Evolutionary conservation across 495 filamentous ascomycete genomes (phyloP).

Genomic region (Aspergillus incahuasiensis): DNA sequence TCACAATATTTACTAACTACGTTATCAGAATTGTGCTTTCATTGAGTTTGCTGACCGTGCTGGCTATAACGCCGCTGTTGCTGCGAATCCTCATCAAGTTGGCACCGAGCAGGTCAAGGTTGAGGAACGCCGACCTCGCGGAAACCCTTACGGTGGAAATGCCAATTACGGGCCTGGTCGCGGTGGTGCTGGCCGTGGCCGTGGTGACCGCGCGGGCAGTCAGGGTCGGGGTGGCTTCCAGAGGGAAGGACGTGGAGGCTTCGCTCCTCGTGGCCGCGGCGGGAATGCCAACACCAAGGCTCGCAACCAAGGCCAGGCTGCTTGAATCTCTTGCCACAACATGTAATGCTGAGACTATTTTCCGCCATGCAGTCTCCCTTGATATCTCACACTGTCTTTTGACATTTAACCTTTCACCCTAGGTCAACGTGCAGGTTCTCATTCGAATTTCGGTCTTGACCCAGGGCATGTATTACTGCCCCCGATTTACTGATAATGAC

Average conservation of each 20-base stretch:
- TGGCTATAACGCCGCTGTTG: constrained; percentile 74
- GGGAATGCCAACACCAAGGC: constrained; percentile 45
- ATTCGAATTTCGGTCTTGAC: constrained; percentile 16
- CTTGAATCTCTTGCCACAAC: constrained; percentile 28
- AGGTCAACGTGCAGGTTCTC: constrained; percentile 6
- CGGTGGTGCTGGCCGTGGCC: constrained; percentile 56
- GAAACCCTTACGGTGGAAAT: constrained; percentile 57
- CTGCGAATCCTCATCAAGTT: constrained; percentile 80
- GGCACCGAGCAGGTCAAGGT: constrained; percentile 75
- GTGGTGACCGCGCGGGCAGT: constrained; percentile 62
- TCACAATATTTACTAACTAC: neutral
- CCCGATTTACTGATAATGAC: constrained; percentile 43
- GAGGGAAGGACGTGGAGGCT: constrained; percentile 58
- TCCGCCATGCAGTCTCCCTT: constrained; percentile 7
- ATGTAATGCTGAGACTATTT: constrained; percentile 2
- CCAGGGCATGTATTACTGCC: constrained; percentile 44
- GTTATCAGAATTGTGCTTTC: constrained; percentile 83
- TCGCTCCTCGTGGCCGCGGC: constrained; percentile 50
- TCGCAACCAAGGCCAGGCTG: constrained; percentile 47
- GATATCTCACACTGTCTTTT: constrained; percentile 8
- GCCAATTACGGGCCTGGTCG: constrained; percentile 56
- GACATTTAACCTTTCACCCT: constrained; percentile 21
- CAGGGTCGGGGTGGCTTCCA: constrained; percentile 65
- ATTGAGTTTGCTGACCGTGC: constrained; percentile 81
- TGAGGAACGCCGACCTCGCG: constrained; percentile 80